Evolutionary conservation across 768 basidiomycete species (phyloP), one percentile per base, ranked within the genome.

Genomic region (Termitomyces sp.): DNA sequence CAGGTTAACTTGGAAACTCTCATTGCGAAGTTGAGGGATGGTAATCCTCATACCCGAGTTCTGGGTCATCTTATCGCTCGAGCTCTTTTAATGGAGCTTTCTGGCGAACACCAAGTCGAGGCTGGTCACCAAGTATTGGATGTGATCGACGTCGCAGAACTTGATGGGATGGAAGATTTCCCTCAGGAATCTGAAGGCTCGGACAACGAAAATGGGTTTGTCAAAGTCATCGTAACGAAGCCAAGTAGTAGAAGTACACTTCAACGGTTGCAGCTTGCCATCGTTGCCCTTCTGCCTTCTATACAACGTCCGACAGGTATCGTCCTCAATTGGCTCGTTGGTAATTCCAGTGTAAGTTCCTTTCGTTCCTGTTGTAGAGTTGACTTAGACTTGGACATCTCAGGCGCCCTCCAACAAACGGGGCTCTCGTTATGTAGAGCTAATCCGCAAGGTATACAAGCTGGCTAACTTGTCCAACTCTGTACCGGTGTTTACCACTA

Each of bases 391-490:
- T 56, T 18, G 9, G 18, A 9, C 20, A 44, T 31, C 41, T 32
- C n/a, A 61, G 62, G 45, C 2, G 9, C 20, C 54, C 18, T 50
- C 53, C 12, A 59, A 63, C 38, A 62, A 65, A 13, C 53, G 66
- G 32, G 69, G 72, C 13, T 57, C 68, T 18, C 70, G 66, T 25
- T 92, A 86, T 62, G 76, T 86, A 22, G 62, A 68, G n/a, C 75
- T 93, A 53, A 78, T 85, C 70, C 80, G 84, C 29, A 66, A 70
- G 12, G 67, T 93, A 4, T 98, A 97, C 70, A 68, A 63, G 16
- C 63, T 91, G 18, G 83, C 83, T 7, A 92, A 87, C 61, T 74
- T 77, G 0, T 79, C 82, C 5, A 67, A 78, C 7, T 65, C 78
- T 0, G 66, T 77, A 11, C 72, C 76, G 0, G 66, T 76, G 3